Conservation (phyloP, 1,284 basidiomycete genomes). For the Leccinum subrobustum region DNA sequence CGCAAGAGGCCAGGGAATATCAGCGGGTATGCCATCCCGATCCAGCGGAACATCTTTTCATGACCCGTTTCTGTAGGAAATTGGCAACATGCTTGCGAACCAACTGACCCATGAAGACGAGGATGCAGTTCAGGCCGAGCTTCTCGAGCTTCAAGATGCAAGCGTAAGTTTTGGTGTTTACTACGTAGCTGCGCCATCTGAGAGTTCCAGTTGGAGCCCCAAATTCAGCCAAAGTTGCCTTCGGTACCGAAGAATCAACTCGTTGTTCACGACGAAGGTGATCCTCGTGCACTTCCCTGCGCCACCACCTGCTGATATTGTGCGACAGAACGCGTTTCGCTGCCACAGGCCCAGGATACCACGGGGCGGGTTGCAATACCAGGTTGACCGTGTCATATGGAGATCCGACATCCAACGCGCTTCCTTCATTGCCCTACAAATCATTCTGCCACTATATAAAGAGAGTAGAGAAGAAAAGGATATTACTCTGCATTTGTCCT, state of each 20-base stretch:
- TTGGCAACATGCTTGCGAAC: slow-evolving; percentile 84
- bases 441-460: not conserved
- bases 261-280: slow-evolving; percentile 30
- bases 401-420: not conserved
- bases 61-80: slow-evolving; percentile 62
- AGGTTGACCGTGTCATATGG: slow-evolving; percentile 15
- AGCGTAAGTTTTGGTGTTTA: slow-evolving; percentile 40
- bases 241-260: slow-evolving; percentile 46
- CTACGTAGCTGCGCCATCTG: not conserved
- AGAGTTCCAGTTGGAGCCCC: slow-evolving; percentile 16
- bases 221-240: slow-evolving; percentile 20
- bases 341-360: slow-evolving; percentile 1
- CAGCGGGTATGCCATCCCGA: slow-evolving; percentile 63
- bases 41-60: not conserved
- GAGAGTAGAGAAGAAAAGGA: slow-evolving; percentile 1
- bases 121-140: slow-evolving; percentile 86
- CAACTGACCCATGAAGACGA: slow-evolving; percentile 88
- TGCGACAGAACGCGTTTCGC: slow-evolving; percentile 7
- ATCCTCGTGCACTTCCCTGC: slow-evolving; percentile 1
- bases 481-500: not conserved
- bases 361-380: slow-evolving; percentile 20
- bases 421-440: slow-evolving; percentile 7
- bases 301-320: slow-evolving; percentile 3
- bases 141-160: slow-evolving; percentile 66
- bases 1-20: slow-evolving; percentile 89